These are phyloP conservation scores for Hydnum rufescens DNA, from an alignment of 768 basidiomycete species.

Conservation along the genomic window DNA sequence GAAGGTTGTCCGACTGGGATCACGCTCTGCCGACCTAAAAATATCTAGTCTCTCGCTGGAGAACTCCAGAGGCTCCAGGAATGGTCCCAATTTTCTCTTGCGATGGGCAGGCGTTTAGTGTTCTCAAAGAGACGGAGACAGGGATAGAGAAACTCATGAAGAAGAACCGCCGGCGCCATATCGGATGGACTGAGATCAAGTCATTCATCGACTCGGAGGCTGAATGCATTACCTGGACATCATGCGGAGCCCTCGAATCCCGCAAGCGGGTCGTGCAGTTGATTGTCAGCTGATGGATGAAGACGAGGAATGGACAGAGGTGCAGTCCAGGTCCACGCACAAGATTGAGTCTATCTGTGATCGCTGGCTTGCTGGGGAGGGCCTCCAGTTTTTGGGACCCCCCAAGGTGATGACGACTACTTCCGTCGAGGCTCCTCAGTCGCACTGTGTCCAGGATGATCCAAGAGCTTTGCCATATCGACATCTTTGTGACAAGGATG, in stretches of 20 bases:
- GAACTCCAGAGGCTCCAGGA: conserved; percentile 28
- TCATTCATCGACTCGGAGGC: conserved; percentile 7
- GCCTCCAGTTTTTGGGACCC: conserved; percentile 27
- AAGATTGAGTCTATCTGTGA: too few relatives aligned
- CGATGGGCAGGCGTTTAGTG: conserved; percentile 18
- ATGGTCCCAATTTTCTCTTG: conserved; percentile 24
- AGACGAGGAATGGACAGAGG: too few relatives aligned
- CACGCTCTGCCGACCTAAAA: conserved; percentile 15
- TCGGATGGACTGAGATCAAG: neutral
- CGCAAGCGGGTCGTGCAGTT: neutral
- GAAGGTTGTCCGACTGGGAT: conserved; percentile 47
- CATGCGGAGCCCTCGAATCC: neutral
- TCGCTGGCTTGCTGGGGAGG: conserved; percentile 27
- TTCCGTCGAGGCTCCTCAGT: too few relatives aligned
- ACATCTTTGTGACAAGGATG: conserved; percentile 23
- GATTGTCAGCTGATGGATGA: too few relatives aligned
- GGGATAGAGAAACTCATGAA: conserved; percentile 30
- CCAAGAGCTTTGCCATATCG: conserved; percentile 23
- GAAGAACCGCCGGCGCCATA: conserved; percentile 14
- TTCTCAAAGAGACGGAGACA: conserved; percentile 27
- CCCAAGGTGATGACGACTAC: too few relatives aligned
- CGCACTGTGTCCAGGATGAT: conserved; percentile 25
- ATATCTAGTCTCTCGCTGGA: conserved; percentile 36
- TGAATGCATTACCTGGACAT: neutral
- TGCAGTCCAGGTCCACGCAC: too few relatives aligned